A percentile compares a stretch with the other conserved stretches of the same genome.
phyloP scores from a whole-genome alignment of 257 asterid species.

The Solanum tarijense region DNA sequence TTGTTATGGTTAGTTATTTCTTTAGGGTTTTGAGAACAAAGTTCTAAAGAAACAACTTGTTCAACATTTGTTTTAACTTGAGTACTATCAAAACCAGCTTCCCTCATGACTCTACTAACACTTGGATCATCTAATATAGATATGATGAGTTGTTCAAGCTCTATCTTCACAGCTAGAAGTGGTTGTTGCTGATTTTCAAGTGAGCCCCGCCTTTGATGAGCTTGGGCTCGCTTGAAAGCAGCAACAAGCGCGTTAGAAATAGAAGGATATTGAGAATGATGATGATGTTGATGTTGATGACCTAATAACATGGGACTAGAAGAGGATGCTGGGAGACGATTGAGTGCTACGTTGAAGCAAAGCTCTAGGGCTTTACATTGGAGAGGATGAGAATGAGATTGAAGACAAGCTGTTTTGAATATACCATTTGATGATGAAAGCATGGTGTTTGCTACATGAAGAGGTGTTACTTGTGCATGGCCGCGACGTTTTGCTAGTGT shows the following conservation, averaged over 20 bases:
- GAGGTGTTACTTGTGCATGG: slow-evolving; percentile 90
- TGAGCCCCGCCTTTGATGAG: slow-evolving; percentile 79
- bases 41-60: slow-evolving; percentile 34
- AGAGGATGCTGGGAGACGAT: slow-evolving; percentile 63
- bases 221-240: slow-evolving; percentile 93
- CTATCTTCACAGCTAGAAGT: slow-evolving; percentile 50
- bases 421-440: slow-evolving; percentile 44
- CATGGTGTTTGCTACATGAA: slow-evolving; percentile 85
- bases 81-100: slow-evolving; percentile 76
- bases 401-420: slow-evolving; percentile 53
- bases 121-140: slow-evolving; percentile 87
- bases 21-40: slow-evolving; percentile 12
- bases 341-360: slow-evolving; percentile 91
- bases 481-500: slow-evolving; percentile 73
- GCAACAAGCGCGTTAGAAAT: slow-evolving; percentile 87
- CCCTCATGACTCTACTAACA: slow-evolving; percentile 88
- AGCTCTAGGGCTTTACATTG: slow-evolving; percentile 93
- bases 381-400: slow-evolving; percentile 80
- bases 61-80: slow-evolving; percentile 73
- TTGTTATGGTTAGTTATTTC: not conserved
- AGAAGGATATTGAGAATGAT: slow-evolving; percentile 34
- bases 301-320: slow-evolving; percentile 25
- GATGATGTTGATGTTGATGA: not conserved
- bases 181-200: slow-evolving; percentile 58
- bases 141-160: slow-evolving; percentile 69